Conservation (phyloP, 805 yeast genomes). For the Clavispora asparagi region DNA sequence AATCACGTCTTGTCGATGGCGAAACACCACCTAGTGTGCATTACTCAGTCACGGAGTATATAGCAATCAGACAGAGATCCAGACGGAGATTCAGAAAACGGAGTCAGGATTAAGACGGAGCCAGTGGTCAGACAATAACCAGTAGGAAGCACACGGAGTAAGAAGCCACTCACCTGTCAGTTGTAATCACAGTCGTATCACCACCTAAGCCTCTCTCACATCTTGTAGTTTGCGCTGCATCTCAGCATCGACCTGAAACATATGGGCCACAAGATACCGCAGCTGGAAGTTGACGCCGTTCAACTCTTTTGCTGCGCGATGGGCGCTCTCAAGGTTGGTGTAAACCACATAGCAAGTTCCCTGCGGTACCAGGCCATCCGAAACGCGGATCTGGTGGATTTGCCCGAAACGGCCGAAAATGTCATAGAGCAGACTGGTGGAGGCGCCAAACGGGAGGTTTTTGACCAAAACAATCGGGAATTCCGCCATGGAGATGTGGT, state of each 20-base stretch:
- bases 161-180: no score
- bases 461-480: constrained; percentile 49
- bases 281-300: constrained; percentile 58
- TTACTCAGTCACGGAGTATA: no score
- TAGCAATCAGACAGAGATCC: no score
- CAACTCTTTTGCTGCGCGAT: constrained; percentile 47
- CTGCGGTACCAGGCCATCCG: constrained; percentile 17
- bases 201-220: not conserved
- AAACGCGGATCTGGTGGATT: constrained; percentile 47
- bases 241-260: constrained; percentile 38
- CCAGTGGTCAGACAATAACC: no score
- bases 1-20: no score
- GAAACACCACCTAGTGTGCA: no score
- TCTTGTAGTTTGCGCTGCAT: not conserved
- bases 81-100: no score
- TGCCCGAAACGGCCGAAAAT: constrained; percentile 53
- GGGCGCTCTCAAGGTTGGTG: constrained; percentile 43
- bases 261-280: constrained; percentile 49
- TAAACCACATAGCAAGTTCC: constrained; percentile 55
- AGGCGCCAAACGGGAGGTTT: constrained; percentile 51
- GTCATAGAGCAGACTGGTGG: constrained; percentile 43
- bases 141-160: no score
- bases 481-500: constrained; percentile 15
- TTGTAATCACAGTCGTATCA: constrained; percentile 9
- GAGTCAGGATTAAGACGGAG: no score